phyloP scores from a whole-genome alignment of 2,329 filamentous ascomycete genomes.

The Trichoderma pleuroti region DNA sequence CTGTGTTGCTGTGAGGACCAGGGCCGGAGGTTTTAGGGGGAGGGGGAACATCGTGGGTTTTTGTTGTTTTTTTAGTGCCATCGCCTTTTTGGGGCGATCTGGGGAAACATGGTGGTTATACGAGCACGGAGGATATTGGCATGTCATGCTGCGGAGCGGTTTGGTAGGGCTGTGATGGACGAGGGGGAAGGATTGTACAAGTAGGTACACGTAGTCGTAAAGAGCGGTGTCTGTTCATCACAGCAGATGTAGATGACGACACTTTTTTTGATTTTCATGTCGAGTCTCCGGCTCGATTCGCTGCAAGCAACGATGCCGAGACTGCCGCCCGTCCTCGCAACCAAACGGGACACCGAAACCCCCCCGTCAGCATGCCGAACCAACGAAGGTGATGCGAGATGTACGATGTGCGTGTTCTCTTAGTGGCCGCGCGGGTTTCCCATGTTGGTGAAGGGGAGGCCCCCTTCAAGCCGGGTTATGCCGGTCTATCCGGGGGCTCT shows the following conservation, averaged over 20 bases:
- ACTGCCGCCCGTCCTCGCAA: not conserved
- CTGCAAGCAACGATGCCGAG: not conserved
- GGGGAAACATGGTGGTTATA: not conserved
- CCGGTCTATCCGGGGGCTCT: not conserved
- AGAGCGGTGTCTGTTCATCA: not conserved
- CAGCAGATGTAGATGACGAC: not conserved
- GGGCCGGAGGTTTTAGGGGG: not conserved
- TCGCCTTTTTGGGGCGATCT: not conserved
- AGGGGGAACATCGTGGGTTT: not conserved
- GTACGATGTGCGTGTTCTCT: not conserved
- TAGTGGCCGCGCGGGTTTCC: not conserved
- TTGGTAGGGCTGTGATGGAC: not conserved
- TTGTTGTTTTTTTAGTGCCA: slow-evolving; percentile 3
- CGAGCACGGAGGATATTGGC: not conserved
- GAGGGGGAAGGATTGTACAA: no score
- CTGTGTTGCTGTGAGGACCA: not conserved
- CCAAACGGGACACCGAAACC: no score
- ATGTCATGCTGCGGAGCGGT: not conserved
- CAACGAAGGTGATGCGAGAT: no score
- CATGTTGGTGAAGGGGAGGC: not conserved
- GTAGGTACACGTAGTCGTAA: no score
- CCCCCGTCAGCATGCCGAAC: no score
- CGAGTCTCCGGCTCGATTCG: not conserved
- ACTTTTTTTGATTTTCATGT: not conserved
- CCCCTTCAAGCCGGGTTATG: not conserved